Evolutionary conservation across 2,329 filamentous ascomycete genomes (phyloP).

Genomic region (Lachnellula hyalina): DNA sequence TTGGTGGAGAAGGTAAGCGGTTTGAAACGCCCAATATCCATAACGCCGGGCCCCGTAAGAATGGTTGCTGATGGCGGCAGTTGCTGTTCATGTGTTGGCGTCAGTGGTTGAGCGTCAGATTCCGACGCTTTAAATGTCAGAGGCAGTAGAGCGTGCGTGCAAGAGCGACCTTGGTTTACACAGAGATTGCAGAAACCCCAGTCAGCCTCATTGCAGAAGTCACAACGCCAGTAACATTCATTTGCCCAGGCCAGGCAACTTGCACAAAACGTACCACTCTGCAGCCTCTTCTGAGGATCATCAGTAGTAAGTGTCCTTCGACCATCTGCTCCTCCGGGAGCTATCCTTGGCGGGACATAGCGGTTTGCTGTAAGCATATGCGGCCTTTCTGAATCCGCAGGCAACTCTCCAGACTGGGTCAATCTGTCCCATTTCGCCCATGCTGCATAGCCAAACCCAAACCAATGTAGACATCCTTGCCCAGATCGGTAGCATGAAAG

Average conservation of each 20-base stretch:
- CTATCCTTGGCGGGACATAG: conserved; percentile 46
- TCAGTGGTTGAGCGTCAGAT: conserved; percentile 34
- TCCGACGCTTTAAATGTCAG: conserved; percentile 54
- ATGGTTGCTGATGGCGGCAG: conserved; percentile 42
- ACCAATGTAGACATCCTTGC: conserved; percentile 80
- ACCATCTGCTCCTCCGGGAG: conserved; percentile 48
- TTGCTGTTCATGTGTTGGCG: conserved; percentile 38
- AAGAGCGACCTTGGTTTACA: conserved; percentile 75
- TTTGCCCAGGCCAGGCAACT: conserved; percentile 70
- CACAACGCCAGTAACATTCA: conserved; percentile 85
- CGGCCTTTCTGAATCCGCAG: conserved; percentile 39
- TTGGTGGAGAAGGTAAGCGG: conserved; percentile 66
- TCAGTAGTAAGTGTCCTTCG: conserved; percentile 57
- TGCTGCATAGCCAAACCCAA: conserved; percentile 74
- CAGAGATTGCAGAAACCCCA: conserved; percentile 93
- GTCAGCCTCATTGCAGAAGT: conserved; percentile 81
- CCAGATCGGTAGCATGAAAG: conserved; percentile 71
- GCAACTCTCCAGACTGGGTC: conserved; percentile 29
- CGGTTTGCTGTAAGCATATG: conserved; percentile 56
- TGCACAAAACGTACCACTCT: conserved; percentile 81
- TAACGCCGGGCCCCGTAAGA: conserved; percentile 41
- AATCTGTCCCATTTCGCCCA: conserved; percentile 59
- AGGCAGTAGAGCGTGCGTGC: conserved; percentile 75
- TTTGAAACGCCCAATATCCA: conserved; percentile 50
- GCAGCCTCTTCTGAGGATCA: conserved; percentile 61